phyloP scores from a whole-genome alignment of 1,284 basidiomycete genomes.

The Ganoderma leucocontextum region DNA sequence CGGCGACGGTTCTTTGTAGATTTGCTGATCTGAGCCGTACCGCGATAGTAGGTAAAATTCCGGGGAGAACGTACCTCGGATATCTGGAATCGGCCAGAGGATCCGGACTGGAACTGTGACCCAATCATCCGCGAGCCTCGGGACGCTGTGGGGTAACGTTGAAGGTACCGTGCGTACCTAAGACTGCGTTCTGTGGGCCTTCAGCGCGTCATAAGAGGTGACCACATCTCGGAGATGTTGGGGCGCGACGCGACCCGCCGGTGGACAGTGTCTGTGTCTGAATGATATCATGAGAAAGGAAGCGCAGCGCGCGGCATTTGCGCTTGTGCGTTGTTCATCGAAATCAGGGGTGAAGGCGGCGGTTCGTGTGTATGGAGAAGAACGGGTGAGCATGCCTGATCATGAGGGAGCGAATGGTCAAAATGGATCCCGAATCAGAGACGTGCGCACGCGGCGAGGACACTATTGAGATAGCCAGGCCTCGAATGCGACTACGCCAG shows the following conservation, averaged over 20 bases:
- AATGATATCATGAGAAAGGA: conserved; percentile 19
- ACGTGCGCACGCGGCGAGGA: not conserved
- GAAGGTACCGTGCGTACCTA: not conserved
- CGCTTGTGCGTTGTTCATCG: not conserved
- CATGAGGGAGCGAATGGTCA: not conserved
- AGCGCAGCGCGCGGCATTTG: conserved; percentile 8
- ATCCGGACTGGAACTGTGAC: not conserved
- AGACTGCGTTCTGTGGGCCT: not conserved
- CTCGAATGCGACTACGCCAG: conserved; percentile 3
- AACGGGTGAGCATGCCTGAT: not conserved
- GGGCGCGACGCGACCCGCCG: not conserved
- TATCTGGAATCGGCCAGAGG: not conserved
- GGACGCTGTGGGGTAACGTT: not conserved
- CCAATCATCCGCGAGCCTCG: conserved; percentile 1
- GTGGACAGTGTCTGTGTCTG: not conserved
- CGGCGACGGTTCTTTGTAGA: not conserved
- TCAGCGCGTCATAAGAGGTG: not conserved
- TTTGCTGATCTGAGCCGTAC: not conserved
- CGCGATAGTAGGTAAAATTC: not conserved
- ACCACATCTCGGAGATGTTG: not conserved
- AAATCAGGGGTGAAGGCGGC: not conserved
- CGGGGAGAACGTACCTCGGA: not conserved
- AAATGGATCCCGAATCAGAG: not conserved
- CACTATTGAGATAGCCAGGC: not conserved
- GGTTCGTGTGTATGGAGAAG: conserved; percentile 8